Evolutionary conservation across 805 yeast genomes (phyloP).

Genomic region (Schwanniomyces polymorphus): DNA sequence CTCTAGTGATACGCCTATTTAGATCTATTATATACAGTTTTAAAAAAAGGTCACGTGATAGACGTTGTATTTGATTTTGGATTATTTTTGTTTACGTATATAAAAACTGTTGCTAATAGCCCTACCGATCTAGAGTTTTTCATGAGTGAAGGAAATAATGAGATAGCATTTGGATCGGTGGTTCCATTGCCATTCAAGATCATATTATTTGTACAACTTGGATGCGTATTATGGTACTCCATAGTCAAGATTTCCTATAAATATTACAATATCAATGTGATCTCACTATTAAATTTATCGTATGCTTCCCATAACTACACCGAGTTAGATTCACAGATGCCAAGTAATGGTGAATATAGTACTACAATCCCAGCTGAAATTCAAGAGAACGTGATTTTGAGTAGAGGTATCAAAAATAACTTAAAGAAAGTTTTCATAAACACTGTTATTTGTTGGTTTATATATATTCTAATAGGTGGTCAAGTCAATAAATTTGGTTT

Average conservation of each 20-base stretch:
- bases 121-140: neutral
- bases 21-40: too few relatives aligned
- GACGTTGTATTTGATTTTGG: neutral
- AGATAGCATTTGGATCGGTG: conserved; percentile 22
- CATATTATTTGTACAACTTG: conserved; percentile 47
- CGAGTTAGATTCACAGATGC: conserved; percentile 17
- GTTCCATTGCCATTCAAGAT: conserved; percentile 46
- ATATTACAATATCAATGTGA: conserved; percentile 43
- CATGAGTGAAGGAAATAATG: neutral
- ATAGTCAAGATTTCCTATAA: conserved; percentile 40
- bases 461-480: conserved; percentile 14
- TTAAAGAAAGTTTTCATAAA: conserved; percentile 25
- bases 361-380: conserved; percentile 28
- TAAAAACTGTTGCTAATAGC: neutral
- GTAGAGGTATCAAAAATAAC: conserved; percentile 34
- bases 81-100: neutral
- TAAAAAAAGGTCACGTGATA: too few relatives aligned
- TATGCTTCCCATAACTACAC: conserved; percentile 38
- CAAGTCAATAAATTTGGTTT: conserved; percentile 10
- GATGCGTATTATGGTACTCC: conserved; percentile 54
- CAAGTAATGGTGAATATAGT: conserved; percentile 31
- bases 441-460: conserved; percentile 20
- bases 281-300: conserved; percentile 42
- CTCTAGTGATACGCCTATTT: too few relatives aligned
- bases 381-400: conserved; percentile 28